Conservation (phyloP, 2,329 filamentous ascomycete genomes). For the Claviceps arundinis region DNA sequence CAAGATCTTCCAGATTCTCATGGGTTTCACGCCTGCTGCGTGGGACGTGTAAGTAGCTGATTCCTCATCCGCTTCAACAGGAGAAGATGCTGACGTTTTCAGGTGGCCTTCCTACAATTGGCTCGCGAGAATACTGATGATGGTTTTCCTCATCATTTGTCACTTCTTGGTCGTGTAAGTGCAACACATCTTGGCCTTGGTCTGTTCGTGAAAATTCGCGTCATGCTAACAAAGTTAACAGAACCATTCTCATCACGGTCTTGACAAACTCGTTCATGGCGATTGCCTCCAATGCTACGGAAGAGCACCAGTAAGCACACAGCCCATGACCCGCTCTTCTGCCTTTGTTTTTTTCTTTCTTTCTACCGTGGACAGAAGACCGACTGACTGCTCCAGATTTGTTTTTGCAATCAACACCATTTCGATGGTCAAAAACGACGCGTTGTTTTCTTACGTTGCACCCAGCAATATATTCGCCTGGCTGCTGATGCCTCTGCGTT, state of each 20-base stretch:
- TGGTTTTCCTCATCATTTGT: slow-evolving; percentile 80
- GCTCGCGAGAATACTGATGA: slow-evolving; percentile 63
- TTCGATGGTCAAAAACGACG: slow-evolving; percentile 97
- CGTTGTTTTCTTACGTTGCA: slow-evolving; percentile 84
- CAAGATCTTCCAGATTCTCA: slow-evolving; percentile 81
- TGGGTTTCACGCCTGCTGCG: slow-evolving; percentile 91
- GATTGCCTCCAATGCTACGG: slow-evolving; percentile 82
- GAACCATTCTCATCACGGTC: slow-evolving; percentile 88
- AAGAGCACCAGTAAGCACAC: slow-evolving; percentile 59
- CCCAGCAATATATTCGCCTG: slow-evolving; percentile 87
- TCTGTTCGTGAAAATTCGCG: no score
- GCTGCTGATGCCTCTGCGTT: slow-evolving; percentile 73
- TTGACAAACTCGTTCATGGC: slow-evolving; percentile 93
- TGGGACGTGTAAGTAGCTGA: slow-evolving; percentile 60
- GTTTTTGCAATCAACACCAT: slow-evolving; percentile 94
- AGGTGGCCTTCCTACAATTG: slow-evolving; percentile 63
- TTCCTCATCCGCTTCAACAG: not conserved
- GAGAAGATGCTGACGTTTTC: not conserved
- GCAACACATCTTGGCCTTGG: no score
- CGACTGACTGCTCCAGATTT: slow-evolving; percentile 36
- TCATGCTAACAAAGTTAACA: slow-evolving; percentile 11
- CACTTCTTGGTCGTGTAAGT: slow-evolving; percentile 78
- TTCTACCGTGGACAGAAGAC: slow-evolving; percentile 4
- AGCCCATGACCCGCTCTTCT: not conserved
- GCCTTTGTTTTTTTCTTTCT: not conserved